phyloP scores from a whole-genome alignment of 345 rosid genomes.

The Punica granatum region DNA sequence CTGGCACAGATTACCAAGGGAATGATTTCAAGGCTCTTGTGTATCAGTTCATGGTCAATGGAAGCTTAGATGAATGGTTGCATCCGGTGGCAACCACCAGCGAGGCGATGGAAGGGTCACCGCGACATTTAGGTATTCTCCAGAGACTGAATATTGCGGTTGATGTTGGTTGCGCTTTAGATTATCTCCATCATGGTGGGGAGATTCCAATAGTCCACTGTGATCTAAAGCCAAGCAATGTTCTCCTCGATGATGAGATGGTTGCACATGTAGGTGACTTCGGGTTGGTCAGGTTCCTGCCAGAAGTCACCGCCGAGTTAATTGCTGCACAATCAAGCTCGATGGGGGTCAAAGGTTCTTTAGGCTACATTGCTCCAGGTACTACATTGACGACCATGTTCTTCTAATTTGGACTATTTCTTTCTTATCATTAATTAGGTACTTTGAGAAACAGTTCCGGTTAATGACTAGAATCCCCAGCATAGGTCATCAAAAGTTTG shows the following conservation, averaged over 20 bases:
- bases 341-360: conserved; percentile 1
- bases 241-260: conserved; percentile 14
- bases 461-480: not conserved
- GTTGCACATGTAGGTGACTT: conserved; percentile 17
- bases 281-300: conserved; percentile 11
- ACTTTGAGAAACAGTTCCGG: not conserved
- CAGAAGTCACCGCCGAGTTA: not conserved
- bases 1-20: conserved; percentile 12
- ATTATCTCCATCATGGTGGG: conserved; percentile 18
- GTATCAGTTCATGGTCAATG: conserved; percentile 16
- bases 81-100: not conserved
- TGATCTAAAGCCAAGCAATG: conserved; percentile 20
- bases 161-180: conserved; percentile 12
- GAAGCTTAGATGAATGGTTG: conserved; percentile 20
- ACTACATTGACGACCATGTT: not conserved
- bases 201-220: conserved; percentile 16
- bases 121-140: not conserved
- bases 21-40: conserved; percentile 20
- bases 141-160: conserved; percentile 13
- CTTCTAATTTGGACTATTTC: too few relatives aligned
- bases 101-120: not conserved
- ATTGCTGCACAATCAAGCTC: conserved; percentile 1
- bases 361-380: conserved; percentile 16
- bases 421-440: not conserved
- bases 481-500: too few relatives aligned